Base-by-base conservation (phyloP, 495 filamentous ascomycete genomes). In the Neurospora sp. region DNA sequence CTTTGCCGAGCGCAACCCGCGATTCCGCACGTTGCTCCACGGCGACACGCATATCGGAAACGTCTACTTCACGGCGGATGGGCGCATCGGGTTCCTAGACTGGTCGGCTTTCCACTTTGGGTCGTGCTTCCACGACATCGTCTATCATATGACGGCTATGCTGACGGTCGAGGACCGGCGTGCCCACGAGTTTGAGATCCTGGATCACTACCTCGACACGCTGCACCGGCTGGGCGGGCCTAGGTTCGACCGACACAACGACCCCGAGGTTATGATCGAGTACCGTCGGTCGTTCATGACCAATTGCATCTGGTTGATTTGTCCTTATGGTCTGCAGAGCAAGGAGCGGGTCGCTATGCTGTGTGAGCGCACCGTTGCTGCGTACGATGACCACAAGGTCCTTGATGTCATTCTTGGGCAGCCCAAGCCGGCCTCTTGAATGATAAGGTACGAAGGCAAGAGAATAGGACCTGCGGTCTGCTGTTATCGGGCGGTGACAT, bases 171-270 rank as follows among this genome's bases (percentile, higher is more conserved):
- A 91, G 87, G 74, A 91, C 86, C 82, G 93, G 88, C 14, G 92
- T 85, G 8, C 87, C 86, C 74, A 93, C 84, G 74, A 94, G 83
- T 76, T 93, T 91, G 76, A 93, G 75, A 44, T 89, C 87, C 70
- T 92, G 86, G 22, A 92, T 82, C 76, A 76, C 59, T 79, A 37
- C 88, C 91, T 69, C 88, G 86, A 70, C 89, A 69, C 72, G 74
- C 70, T 77, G n/a, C 53, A 71, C 35, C 59, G 42, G 20, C 73
- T 77, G 9, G 76, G 76, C 31, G 78, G 76, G 6, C 75, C 74
- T 8, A 44, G 41, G 68, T 85, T 79, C 22, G 73, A 76, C 38
- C 65, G 71, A 2, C 41, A 76, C 6, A 72, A 77, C 14, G 77
- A 79, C 46, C 69, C 73, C 3, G 77, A 78, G 27, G 72, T 79